Percentiles rank a stretch among this genome's conserved stretches.
These are phyloP conservation scores for Aphanomyces euteiches DNA, from an alignment of 352 stramenopile species.

Conservation along the genomic window DNA sequence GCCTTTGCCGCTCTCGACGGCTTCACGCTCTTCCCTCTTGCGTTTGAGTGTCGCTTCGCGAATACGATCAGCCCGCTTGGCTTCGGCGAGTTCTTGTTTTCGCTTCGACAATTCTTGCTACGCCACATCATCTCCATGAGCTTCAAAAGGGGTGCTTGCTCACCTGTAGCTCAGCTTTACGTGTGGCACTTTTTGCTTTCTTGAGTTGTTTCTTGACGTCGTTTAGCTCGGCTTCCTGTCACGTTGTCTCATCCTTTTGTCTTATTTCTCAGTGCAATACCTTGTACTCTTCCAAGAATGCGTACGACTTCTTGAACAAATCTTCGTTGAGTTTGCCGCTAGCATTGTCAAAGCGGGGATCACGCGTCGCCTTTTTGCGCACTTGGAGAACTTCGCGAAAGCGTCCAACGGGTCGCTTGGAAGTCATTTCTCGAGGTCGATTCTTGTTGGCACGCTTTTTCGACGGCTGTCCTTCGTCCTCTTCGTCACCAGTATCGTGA, in stretches of 20 bases:
- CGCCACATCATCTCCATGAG: constrained; percentile 53
- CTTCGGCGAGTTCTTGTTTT: constrained; percentile 70
- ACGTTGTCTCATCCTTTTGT: not conserved
- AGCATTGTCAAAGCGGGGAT: constrained; percentile 85
- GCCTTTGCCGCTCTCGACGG: constrained; percentile 86
- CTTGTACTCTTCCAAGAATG: constrained; percentile 88
- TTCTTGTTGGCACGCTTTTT: constrained; percentile 75
- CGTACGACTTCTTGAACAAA: constrained; percentile 83
- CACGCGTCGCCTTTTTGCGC: constrained; percentile 61
- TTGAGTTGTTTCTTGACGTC: constrained; percentile 80
- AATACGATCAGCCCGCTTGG: constrained; percentile 47
- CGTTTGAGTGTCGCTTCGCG: constrained; percentile 48
- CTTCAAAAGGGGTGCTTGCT: constrained; percentile 4
- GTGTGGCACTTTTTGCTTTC: constrained; percentile 56
- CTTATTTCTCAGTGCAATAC: constrained; percentile 25
- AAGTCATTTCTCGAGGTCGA: constrained; percentile 77
- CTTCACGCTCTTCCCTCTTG: constrained; percentile 83
- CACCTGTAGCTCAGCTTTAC: constrained; percentile 80
- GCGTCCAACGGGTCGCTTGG: constrained; percentile 73
- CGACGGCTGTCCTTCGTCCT: constrained; percentile 31
- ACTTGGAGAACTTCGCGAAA: constrained; percentile 81
- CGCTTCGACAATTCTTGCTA: constrained; percentile 69
- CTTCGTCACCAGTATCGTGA: constrained; percentile 19
- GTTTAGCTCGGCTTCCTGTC: constrained; percentile 69
- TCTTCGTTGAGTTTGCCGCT: constrained; percentile 86